Base-by-base conservation (phyloP, 352 stramenopile genomes). In the Phytophthora quininea region DNA sequence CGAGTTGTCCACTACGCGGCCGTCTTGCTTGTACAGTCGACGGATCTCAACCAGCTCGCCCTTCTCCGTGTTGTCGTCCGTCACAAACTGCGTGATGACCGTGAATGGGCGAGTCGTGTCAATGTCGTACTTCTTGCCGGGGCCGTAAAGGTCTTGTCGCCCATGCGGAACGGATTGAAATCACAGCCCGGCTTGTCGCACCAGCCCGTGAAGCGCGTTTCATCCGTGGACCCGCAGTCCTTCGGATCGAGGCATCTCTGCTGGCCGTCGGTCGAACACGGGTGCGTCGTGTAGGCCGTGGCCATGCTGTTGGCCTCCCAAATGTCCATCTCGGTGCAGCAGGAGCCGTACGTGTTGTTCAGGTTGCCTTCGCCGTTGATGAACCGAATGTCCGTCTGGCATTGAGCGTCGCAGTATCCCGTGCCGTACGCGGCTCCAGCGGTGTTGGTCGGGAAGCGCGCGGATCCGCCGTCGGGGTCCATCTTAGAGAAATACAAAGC, bases 41-140 rank as follows among this genome's bases (percentile, higher is more conserved):
- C 73, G 71, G 62, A 89, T 85, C 54, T 86, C 80, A 1, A 78
- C 57, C 38, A 89, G 64, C 1, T 85, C 54, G 4, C 80, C 77
- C 3, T 12, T 72, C 1, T 51, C 66, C 0, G 77, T 85, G 37
- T 74, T 69, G 64, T 86, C 77, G 40, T 48, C 62, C 35, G 80
- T 89, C 60, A 80, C 15, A 40, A 89, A 89, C 71, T 87, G 79
- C 52, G 79, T 88, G n/a, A 89, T 53, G 59, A 89, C 64, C 3
- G 78, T 84, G 53, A 89, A 77, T 5, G 66, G 67, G 42, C 73
- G 69, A 45, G 69, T 86, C 45, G 80, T 71, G 61, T 89, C 79
- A 29, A 89, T 56, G 11, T 32, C 8, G 51, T 83, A 87, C 5
- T 49, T 31, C 15, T 62, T 7, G 11, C 80, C 80, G 0, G 54